Evolutionary conservation across 768 basidiomycete species (phyloP).

Genomic region (Cytidiella melzeri): DNA sequence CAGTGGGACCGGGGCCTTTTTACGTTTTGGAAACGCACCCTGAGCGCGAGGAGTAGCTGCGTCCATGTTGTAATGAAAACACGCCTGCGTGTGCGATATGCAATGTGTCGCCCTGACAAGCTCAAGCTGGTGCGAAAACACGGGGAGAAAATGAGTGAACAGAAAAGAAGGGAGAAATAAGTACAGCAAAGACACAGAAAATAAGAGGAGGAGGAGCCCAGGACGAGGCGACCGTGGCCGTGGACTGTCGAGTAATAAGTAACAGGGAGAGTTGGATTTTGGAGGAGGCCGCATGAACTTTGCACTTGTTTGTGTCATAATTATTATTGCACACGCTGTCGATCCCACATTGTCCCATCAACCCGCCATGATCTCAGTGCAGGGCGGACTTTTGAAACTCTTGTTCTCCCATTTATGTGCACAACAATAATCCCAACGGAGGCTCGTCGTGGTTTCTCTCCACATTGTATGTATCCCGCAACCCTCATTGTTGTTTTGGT

Average conservation of each 20-base stretch:
- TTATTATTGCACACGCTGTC: neutral
- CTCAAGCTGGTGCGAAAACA: too few relatives aligned
- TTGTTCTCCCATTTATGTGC: too few relatives aligned
- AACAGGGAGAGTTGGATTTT: too few relatives aligned
- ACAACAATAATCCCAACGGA: too few relatives aligned
- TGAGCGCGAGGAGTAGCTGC: constrained; percentile 28
- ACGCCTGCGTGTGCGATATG: constrained; percentile 38
- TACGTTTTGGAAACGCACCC: constrained; percentile 32
- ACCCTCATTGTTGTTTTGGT: too few relatives aligned
- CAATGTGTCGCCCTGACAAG: neutral
- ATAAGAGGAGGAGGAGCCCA: neutral
- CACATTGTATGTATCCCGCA: too few relatives aligned
- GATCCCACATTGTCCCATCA: neutral
- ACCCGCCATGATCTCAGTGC: too few relatives aligned
- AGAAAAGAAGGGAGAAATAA: constrained; percentile 5
- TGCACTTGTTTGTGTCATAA: constrained; percentile 9
- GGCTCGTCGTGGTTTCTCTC: too few relatives aligned
- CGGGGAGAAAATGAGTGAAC: too few relatives aligned
- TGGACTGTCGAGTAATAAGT: constrained; percentile 5
- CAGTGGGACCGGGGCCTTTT: constrained; percentile 45
- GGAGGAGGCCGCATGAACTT: constrained; percentile 6
- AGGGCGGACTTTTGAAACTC: too few relatives aligned
- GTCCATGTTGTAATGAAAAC: constrained; percentile 26
- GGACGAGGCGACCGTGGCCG: constrained; percentile 9
- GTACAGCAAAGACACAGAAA: too few relatives aligned